A percentile compares a stretch with the other conserved stretches of the same genome.
Evolutionary conservation across 2,329 filamentous ascomycete species (phyloP).

Genomic region (Diaporthe sp.): DNA sequence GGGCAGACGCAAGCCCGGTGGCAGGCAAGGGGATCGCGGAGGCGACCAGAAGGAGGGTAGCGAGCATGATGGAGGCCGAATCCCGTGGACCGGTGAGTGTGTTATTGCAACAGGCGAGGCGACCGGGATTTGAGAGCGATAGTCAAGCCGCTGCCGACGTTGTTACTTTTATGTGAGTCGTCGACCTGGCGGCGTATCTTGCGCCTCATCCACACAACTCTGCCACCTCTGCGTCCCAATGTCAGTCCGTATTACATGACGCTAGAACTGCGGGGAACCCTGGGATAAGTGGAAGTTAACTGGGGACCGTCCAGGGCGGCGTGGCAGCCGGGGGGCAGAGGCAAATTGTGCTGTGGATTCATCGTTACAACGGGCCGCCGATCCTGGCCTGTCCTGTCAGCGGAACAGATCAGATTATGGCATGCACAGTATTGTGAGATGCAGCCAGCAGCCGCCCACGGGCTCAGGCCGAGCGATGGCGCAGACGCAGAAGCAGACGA

Average conservation of each 20-base stretch:
- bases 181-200: background rate
- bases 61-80: background rate
- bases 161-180: constrained; percentile 19
- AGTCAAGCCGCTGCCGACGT: constrained; percentile 2
- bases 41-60: constrained; percentile 11
- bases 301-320: background rate
- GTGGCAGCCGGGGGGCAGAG: too few relatives aligned
- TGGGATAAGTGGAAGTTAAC: background rate
- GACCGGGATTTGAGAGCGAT: constrained; percentile 6
- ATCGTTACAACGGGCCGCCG: constrained; percentile 22
- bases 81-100: constrained; percentile 11
- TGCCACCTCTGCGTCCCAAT: constrained; percentile 5
- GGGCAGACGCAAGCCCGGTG: background rate
- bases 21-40: constrained; percentile 4
- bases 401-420: constrained; percentile 13
- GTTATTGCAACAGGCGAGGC: constrained; percentile 5
- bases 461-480: background rate
- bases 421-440: constrained; percentile 11
- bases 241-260: constrained; percentile 14
- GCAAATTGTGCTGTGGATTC: constrained; percentile 2
- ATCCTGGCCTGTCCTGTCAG: constrained; percentile 21
- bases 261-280: constrained; percentile 25
- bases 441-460: too few relatives aligned
- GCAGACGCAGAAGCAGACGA: background rate
- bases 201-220: constrained; percentile 13